Percentiles rank a stretch among this genome's conserved stretches.
Evolutionary conservation across 768 basidiomycete genomes (phyloP).

Genomic region (Rubroboletus satanas): DNA sequence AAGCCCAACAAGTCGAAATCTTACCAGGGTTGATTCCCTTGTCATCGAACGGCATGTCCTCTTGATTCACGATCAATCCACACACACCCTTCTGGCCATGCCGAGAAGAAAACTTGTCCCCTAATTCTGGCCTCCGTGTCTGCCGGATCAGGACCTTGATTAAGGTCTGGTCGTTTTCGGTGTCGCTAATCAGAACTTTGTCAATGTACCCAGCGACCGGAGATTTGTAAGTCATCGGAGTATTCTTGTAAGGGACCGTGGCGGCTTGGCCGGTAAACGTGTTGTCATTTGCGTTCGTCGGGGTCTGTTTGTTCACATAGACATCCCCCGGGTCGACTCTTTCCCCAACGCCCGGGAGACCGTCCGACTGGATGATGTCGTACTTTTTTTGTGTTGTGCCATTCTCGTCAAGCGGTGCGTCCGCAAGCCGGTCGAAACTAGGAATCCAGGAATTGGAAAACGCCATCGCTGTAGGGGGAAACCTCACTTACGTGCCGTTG

Average conservation of each 20-base stretch:
- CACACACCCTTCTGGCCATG: constrained; percentile 99
- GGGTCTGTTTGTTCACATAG: constrained; percentile 96
- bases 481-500: constrained; percentile 85
- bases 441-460: constrained; percentile 5
- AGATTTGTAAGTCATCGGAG: constrained; percentile 90
- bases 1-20: constrained; percentile 12
- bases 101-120: constrained; percentile 97
- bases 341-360: constrained; percentile 92
- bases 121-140: constrained; percentile 92
- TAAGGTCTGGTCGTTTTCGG: constrained; percentile 92
- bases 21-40: constrained; percentile 89
- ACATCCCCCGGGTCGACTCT: constrained; percentile 90
- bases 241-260: constrained; percentile 84
- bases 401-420: constrained; percentile 82
- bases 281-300: constrained; percentile 91
- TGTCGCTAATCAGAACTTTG: constrained; percentile 96
- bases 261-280: constrained; percentile 80
- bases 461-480: constrained; percentile 9
- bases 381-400: constrained; percentile 79
- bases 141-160: constrained; percentile 98
- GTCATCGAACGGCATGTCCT: constrained; percentile 99
- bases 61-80: constrained; percentile 97
- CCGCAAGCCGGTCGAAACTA: constrained; percentile 91
- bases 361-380: constrained; percentile 88
- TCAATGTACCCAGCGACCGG: constrained; percentile 93